These are phyloP conservation scores for Botrytis cinerea DNA, from an alignment of 2,329 filamentous ascomycete genomes.

Conservation along the genomic window DNA sequence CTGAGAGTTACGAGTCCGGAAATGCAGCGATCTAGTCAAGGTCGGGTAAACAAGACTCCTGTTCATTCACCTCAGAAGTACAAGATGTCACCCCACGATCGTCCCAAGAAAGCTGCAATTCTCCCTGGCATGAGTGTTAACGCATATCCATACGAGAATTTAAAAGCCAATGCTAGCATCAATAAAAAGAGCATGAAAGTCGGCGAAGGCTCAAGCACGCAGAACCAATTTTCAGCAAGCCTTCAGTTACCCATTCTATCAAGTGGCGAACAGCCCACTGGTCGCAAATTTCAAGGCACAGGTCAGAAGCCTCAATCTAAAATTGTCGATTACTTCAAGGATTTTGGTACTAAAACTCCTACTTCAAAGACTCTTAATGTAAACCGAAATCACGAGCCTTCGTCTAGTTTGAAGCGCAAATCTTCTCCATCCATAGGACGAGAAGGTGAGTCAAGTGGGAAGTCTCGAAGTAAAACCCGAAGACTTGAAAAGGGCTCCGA, in stretches of 20 bases:
- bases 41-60: not conserved
- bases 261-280: slow-evolving; percentile 3
- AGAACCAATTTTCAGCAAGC: not conserved
- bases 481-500: not conserved
- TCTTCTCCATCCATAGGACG: not conserved
- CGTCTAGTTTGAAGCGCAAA: slow-evolving; percentile 9
- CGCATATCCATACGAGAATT: slow-evolving; percentile 5
- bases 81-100: slow-evolving; percentile 19
- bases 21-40: not conserved
- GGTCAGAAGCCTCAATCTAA: not conserved
- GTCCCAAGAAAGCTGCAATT: slow-evolving; percentile 16
- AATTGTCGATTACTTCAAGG: slow-evolving; percentile 11
- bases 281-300: not conserved
- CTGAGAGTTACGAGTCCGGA: slow-evolving; percentile 11
- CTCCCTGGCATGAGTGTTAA: slow-evolving; percentile 21
- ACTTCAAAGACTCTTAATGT: not conserved
- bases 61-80: not conserved
- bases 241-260: not conserved
- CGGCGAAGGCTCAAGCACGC: no score
- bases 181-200: not conserved
- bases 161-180: not conserved
- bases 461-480: slow-evolving; percentile 11
- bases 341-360: not conserved
- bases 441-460: not conserved
- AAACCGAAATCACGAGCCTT: not conserved